Base-by-base conservation (phyloP, 1,284 basidiomycete species). In the Hymenochaete sp. region DNA sequence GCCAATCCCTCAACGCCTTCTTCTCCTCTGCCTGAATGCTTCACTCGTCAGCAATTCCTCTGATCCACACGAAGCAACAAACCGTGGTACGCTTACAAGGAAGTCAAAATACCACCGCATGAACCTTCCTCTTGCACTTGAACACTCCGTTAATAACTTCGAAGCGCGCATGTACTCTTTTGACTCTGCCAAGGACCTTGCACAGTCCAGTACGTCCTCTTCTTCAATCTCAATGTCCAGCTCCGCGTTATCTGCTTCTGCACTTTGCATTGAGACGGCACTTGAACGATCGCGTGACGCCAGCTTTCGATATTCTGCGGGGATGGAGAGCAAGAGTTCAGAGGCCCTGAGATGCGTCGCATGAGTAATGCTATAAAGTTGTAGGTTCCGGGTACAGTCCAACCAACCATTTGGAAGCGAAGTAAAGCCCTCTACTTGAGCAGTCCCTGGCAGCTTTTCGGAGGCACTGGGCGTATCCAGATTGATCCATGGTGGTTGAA, bases 91-190 rank as follows among this genome's bases (percentile, higher is more conserved):
- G 68, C 84, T 70, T 60, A 93, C 93, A 60, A 98, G 67, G 61
- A 84, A 98, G 50, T 78, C 77, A 47, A 86, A 77, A 59, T 98
- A 98, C 28, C 83, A 65, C 40, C 73, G 71, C 53, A 98, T 59
- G 62, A 97, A 98, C 14, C 70, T 69, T 1, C 83, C 82, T 56
- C 85, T 86, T 21, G 77, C 65, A 49, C 84, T 83, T 53, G 61
- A 73, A 53, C 82, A 85, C 9, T 69, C 65, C 36, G 68, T 66
- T 38, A 96, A 63, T 44, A 77, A 64, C 55, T 81, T 75, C 5
- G 77, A 75, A 31, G 82, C 88, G 50, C 92, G 75, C 45, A 80
- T 71, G 54, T 85, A 84, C 57, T 98, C 91, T 52, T 84, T 82
- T 16, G 79, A 69, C 51, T 91, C 81, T 53, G 91, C 78, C 56